Conservation (phyloP, 495 filamentous ascomycete genomes). For the Tuber microsphaerosporum region DNA sequence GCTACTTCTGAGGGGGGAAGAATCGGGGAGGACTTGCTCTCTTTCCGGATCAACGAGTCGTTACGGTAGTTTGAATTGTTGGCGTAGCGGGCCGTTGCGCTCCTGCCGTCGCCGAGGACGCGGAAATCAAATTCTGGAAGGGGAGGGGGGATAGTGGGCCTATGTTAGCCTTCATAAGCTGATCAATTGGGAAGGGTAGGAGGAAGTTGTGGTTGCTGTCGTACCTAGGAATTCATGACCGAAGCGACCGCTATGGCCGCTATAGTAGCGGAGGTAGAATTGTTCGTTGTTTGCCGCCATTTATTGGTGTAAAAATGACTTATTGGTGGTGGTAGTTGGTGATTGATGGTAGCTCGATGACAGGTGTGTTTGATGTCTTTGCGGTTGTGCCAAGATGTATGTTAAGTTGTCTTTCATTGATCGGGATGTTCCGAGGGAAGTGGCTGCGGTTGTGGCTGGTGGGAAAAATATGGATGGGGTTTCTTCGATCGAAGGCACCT, state of each 20-base stretch:
- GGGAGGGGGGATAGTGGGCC: conserved; percentile 5
- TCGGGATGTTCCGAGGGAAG: background rate
- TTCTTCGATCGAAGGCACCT: background rate
- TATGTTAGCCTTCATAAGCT: conserved; percentile 17
- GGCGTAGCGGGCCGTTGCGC: conserved; percentile 90
- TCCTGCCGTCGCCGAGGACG: conserved; percentile 84
- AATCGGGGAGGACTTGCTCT: conserved; percentile 60
- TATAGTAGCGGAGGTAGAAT: conserved; percentile 98
- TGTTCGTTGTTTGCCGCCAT: conserved; percentile 53
- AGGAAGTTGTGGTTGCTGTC: conserved; percentile 15
- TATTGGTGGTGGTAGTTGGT: background rate
- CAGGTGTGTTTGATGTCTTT: background rate
- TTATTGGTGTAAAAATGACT: conserved; percentile 19
- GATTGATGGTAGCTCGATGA: background rate
- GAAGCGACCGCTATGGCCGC: conserved; percentile 93
- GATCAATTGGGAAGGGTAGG: background rate
- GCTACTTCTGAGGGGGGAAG: background rate
- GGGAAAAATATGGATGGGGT: background rate
- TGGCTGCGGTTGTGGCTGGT: background rate
- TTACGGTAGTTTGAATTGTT: conserved; percentile 99
- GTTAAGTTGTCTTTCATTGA: background rate
- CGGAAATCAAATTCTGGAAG: conserved; percentile 89
- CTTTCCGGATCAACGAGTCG: conserved; percentile 97
- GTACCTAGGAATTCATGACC: conserved; percentile 97
- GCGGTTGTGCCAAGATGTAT: background rate